Evolutionary conservation across 441 rosid genomes (phyloP), one percentile per base, ranked within the genome.

Genomic region (Populus hybrid): DNA sequence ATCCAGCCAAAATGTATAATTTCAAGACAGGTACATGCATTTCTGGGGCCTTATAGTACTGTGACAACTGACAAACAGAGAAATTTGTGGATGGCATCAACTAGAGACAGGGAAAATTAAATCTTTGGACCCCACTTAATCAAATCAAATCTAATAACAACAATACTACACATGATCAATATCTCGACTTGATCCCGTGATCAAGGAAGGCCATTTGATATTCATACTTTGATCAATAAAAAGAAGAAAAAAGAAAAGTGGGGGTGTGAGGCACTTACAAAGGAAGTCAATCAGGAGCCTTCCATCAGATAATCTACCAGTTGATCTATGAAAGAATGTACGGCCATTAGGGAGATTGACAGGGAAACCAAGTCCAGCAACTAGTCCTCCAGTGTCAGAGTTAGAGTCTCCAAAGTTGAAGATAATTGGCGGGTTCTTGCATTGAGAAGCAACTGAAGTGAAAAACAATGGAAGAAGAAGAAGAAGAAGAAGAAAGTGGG

Each of bases 391-490:
- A 3, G 97, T 91, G 86, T 92, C 97, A 38, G 97, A 91, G 88
- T 92, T 92, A 3, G 97, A 94, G 79, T 94, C 94, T 6, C 97
- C 98, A 46, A 91, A 92, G 88, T 86, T 90, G 94, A 92, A 94
- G 82, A 94, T 88, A 65, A 92, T 76, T 2, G 97, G 92, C 8
- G 86, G 83, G 14, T 34, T 63, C n/a, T 79, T 82, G 82, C 96
- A 88, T 67, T 46, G 82, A 14, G 85, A 72, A 70, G 85, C 82
- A 6, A 63, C 79, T 0, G 77, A 59, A 67, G 68, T 57, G 40
- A 21, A 71, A 18, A 85, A 7, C 8, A 74, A 66, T 4, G 78
- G 67, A 40, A 21, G 24, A 50, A 59, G 8, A 40, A 59, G 8
- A 18, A 6, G 38, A 14, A 76, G 69, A 23, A 64, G 5, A 57